These are phyloP conservation scores for Vaccinium macrocarpon DNA, from an alignment of 148 eudicot species.

Conservation along the genomic window DNA sequence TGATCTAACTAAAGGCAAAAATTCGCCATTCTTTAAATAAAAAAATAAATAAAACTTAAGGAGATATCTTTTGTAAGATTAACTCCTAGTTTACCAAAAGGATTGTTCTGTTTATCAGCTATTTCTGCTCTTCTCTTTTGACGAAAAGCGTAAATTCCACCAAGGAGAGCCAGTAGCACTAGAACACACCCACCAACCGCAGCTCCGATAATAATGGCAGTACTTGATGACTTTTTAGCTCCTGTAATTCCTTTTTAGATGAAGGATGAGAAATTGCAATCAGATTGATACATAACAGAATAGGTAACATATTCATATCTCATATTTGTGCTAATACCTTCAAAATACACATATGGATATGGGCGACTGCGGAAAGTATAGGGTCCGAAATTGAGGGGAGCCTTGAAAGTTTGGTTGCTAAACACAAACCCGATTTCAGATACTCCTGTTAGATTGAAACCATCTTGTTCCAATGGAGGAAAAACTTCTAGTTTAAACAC, in stretches of 20 bases:
- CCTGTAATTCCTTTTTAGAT: conserved; percentile 18
- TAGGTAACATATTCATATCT: neutral
- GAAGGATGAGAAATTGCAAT: conserved; percentile 4
- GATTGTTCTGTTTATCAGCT: conserved; percentile 48
- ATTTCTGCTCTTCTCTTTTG: conserved; percentile 58
- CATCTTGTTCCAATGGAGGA: neutral
- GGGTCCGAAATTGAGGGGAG: conserved; percentile 59
- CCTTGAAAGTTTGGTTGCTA: conserved; percentile 70
- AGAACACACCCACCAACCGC: conserved; percentile 44
- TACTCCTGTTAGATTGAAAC: conserved; percentile 13
- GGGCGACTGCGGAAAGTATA: conserved; percentile 40
- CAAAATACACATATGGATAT: conserved; percentile 33
- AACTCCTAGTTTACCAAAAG: conserved; percentile 57
- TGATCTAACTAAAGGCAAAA: neutral
- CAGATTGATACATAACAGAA: neutral
- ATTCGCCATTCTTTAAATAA: neutral
- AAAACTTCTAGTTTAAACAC: neutral
- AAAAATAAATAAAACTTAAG: neutral
- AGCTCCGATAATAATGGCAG: conserved; percentile 45
- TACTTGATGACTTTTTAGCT: conserved; percentile 30
- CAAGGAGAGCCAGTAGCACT: conserved; percentile 39
- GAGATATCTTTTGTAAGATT: neutral
- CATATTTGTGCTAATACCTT: conserved; percentile 30
- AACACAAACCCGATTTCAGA: conserved; percentile 47
- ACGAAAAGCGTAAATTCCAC: conserved; percentile 53